Evolutionary conservation across 75 land plant species (phyloP), one percentile per base, ranked within the genome.

Genomic region (Selaginella tamariscina): DNA sequence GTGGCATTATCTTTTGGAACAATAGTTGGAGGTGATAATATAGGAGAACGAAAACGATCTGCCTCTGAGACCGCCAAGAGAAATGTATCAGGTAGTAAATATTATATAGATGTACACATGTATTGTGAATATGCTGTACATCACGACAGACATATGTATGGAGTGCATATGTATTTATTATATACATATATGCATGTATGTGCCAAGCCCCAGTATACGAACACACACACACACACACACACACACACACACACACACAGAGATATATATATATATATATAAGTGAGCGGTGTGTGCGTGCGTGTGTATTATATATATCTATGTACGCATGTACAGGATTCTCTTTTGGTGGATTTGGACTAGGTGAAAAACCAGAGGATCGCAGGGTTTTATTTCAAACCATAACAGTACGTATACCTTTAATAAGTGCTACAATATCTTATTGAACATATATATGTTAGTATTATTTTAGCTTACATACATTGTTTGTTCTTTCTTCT

Each of bases 271-370:
- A 54, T 72, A 32, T 22, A 26, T 68, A 15, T 62, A 27, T 21
- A 15, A 27, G 2, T 27, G 30, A 28, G 0, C 2, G 27, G 23
- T 56, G 8, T 32, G 29, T 54, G 29, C 59, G 24, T 27, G 23
- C 24, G 63, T 30, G 33, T 21, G 49, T 24, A 28, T 74, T 18
- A 60, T 18, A 22, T 65, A 24, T 31, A 64, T 21, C 24, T 27
- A 20, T n/a, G 26, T 65, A 29, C 28, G 2, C n/a, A 72, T 55
- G 2, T 75, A 64, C 74, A 91, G 97, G 97, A n/a, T 91, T 77
- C 74, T 91, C 82, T 73, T 69, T 91, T 66, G 88, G 87, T 64
- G 97, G 97, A 0, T 91, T 91, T 82, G 97, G 97, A 27, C 74
- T 91, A 32, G 97, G 93, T 70, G 97, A 91, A 56, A 84, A 68